These are phyloP conservation scores for Verticillium nonalfalfae DNA, from an alignment of 2,329 filamentous ascomycete species.

Conservation along the genomic window DNA sequence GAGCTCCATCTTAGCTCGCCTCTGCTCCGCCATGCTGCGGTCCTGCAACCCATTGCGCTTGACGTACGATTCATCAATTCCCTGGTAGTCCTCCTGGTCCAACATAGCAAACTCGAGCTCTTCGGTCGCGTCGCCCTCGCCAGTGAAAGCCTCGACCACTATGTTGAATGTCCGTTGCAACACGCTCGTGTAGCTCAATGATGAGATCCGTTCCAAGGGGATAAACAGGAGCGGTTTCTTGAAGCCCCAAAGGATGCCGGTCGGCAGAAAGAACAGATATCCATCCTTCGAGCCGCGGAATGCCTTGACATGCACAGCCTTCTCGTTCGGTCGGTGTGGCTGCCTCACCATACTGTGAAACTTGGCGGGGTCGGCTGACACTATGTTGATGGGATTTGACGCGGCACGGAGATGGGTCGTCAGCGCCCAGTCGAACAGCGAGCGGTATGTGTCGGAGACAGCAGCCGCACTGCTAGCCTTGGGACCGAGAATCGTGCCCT, in stretches of 20 bases:
- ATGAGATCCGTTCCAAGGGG: constrained; percentile 52
- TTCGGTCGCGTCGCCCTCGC: constrained; percentile 41
- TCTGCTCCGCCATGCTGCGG: constrained; percentile 61
- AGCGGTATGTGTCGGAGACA: constrained; percentile 53
- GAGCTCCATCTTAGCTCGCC: constrained; percentile 57
- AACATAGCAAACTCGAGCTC: constrained; percentile 65
- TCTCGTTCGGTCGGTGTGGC: constrained; percentile 52
- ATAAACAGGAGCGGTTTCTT: constrained; percentile 64
- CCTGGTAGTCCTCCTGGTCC: constrained; percentile 60
- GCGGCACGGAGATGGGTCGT: constrained; percentile 42
- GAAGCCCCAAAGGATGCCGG: constrained; percentile 63
- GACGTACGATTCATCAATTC: constrained; percentile 58
- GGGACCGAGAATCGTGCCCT: constrained; percentile 46
- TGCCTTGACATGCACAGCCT: constrained; percentile 58
- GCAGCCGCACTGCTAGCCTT: constrained; percentile 41
- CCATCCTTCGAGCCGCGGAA: constrained; percentile 65
- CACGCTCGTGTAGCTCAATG: constrained; percentile 62
- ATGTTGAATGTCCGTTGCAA: constrained; percentile 65
- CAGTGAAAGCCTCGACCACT: constrained; percentile 51
- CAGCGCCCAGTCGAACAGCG: constrained; percentile 56
- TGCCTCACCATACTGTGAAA: constrained; percentile 53
- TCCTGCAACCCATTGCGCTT: constrained; percentile 56
- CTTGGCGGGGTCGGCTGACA: constrained; percentile 45
- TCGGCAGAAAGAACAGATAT: constrained; percentile 60
- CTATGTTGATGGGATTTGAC: constrained; percentile 40